phyloP scores from a whole-genome alignment of 108 stramenopile species.

The Cyclotella cryptica region DNA sequence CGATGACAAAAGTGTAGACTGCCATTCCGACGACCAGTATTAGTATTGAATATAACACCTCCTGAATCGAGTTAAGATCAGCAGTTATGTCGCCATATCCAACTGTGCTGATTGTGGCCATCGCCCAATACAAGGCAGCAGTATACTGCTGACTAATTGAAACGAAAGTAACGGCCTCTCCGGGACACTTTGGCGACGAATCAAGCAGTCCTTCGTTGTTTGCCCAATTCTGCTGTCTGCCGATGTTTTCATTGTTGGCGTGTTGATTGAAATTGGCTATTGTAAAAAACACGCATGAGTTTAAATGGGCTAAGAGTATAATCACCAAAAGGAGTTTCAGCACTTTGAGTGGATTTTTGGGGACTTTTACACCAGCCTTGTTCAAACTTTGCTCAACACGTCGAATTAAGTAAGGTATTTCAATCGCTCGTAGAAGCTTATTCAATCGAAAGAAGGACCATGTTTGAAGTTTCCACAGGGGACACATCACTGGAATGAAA shows the following conservation, averaged over 20 bases:
- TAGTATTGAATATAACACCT: slow-evolving; percentile 57
- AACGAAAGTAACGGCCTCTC: slow-evolving; percentile 16
- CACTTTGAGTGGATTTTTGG: slow-evolving; percentile 53
- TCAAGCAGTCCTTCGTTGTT: slow-evolving; percentile 37
- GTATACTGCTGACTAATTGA: slow-evolving; percentile 45
- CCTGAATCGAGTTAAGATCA: slow-evolving; percentile 40
- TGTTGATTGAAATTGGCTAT: slow-evolving; percentile 57
- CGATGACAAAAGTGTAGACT: slow-evolving; percentile 63
- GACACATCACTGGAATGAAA: slow-evolving; percentile 35
- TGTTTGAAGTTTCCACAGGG: slow-evolving; percentile 51
- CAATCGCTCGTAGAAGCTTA: slow-evolving; percentile 47
- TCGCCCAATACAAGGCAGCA: slow-evolving; percentile 62
- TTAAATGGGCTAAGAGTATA: slow-evolving; percentile 48
- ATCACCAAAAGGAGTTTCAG: slow-evolving; percentile 48
- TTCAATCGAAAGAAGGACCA: slow-evolving; percentile 53
- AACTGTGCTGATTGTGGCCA: slow-evolving; percentile 63
- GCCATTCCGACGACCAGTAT: slow-evolving; percentile 55
- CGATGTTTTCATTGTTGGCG: slow-evolving; percentile 14
- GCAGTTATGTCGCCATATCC: slow-evolving; percentile 67
- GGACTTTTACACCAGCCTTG: slow-evolving; percentile 46
- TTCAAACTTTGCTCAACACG: slow-evolving; percentile 37
- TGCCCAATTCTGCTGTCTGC: slow-evolving; percentile 36
- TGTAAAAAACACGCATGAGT: slow-evolving; percentile 53
- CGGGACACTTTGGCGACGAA: slow-evolving; percentile 31
- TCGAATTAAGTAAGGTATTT: slow-evolving; percentile 30